phyloP scores from a whole-genome alignment of 2,329 filamentous ascomycete genomes.

The Chaetoscypha palmicola region DNA sequence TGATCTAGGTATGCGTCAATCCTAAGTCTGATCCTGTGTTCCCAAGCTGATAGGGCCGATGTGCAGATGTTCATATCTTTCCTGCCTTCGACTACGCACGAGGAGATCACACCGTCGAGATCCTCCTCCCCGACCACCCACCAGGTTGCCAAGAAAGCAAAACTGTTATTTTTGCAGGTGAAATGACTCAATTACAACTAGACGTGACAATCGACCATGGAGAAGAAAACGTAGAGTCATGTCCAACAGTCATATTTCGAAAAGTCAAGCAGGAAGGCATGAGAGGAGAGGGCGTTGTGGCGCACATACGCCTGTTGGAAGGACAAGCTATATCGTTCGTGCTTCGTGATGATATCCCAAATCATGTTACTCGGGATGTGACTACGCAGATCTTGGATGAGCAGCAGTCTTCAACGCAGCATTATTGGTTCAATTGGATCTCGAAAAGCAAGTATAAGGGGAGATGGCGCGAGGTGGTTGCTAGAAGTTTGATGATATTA shows the following conservation, averaged over 20 bases:
- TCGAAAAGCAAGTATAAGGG: conserved; percentile 63
- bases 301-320: conserved; percentile 52
- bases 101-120: conserved; percentile 52
- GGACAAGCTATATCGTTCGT: conserved; percentile 65
- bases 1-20: conserved; percentile 50
- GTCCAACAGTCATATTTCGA: conserved; percentile 48
- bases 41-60: conserved; percentile 3
- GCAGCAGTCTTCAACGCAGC: conserved; percentile 63
- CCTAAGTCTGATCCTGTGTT: too few species aligned
- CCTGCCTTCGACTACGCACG: conserved; percentile 66
- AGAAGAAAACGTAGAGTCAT: conserved; percentile 40
- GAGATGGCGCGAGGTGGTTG: conserved; percentile 65
- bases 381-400: conserved; percentile 50
- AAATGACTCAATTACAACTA: conserved; percentile 54
- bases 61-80: conserved; percentile 58
- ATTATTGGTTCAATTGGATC: conserved; percentile 70
- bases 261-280: conserved; percentile 46
- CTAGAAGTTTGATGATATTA: conserved; percentile 63
- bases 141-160: conserved; percentile 43
- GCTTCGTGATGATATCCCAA: conserved; percentile 52
- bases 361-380: conserved; percentile 51
- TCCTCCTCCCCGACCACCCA: conserved; percentile 40
- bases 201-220: conserved; percentile 59
- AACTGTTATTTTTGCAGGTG: conserved; percentile 55
- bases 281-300: conserved; percentile 56